Evolutionary conservation across 257 asterid genomes (phyloP).

Genomic region (Solanum lycopersicoides): DNA sequence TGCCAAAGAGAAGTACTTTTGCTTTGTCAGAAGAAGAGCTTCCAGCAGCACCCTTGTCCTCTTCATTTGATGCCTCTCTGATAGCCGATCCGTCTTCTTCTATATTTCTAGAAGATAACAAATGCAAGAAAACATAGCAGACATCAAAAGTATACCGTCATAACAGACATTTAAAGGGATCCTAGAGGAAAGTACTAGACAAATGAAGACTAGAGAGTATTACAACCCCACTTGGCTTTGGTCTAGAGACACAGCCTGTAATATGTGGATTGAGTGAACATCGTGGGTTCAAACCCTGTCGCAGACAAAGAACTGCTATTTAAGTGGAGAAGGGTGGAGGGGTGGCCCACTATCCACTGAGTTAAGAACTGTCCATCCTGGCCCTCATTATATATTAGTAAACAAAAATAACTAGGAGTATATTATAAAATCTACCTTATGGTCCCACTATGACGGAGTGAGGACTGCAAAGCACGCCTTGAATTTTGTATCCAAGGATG

Average conservation of each 20-base stretch:
- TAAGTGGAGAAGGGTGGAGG: not conserved
- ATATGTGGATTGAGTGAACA: not conserved
- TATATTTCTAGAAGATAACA: conserved; percentile 50
- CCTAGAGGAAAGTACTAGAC: not conserved
- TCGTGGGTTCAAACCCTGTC: not conserved
- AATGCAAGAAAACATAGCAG: conserved; percentile 1
- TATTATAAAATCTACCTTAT: conserved; percentile 32
- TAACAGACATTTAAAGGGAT: not conserved
- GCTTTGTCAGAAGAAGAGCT: conserved; percentile 49
- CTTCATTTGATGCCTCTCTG: conserved; percentile 31
- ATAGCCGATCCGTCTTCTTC: conserved; percentile 62
- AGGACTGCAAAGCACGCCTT: conserved; percentile 81
- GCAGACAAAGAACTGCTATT: not conserved
- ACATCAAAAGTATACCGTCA: conserved; percentile 3
- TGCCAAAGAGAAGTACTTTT: conserved; percentile 11
- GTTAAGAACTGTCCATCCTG: not conserved
- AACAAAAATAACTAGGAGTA: not conserved
- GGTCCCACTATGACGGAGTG: conserved; percentile 88
- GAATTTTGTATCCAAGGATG: conserved; percentile 99
- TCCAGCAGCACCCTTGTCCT: conserved; percentile 36
- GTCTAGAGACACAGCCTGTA: not conserved
- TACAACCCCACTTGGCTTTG: not conserved
- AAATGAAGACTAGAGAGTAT: not conserved
- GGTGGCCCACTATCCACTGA: not conserved
- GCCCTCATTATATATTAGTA: not conserved